Conservation (phyloP, 345 rosid species). For the Brassica nigra region DNA sequence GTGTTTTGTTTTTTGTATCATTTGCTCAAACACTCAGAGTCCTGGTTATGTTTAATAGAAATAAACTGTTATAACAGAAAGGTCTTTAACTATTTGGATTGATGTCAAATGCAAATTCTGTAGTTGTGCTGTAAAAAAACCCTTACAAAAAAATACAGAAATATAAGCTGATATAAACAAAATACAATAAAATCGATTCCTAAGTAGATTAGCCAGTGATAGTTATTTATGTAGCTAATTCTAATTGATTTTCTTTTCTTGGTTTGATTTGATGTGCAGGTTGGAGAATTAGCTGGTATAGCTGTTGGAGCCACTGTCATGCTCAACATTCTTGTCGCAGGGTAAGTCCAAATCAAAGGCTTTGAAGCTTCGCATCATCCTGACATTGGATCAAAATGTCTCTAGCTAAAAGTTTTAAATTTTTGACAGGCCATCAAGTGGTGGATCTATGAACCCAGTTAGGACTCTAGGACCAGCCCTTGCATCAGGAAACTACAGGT, state of each 20-base stretch:
- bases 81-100: not conserved
- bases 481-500: constrained; percentile 81
- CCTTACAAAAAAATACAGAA: not conserved
- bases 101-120: not conserved
- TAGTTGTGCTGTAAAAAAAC: not conserved
- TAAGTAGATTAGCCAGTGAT: not conserved
- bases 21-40: not conserved
- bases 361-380: not conserved
- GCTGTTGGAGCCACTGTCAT: constrained; percentile 98
- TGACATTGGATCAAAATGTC: not conserved
- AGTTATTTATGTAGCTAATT: not conserved
- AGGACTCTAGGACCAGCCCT: constrained; percentile 90
- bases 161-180: not conserved
- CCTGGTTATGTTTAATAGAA: not conserved
- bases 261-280: constrained; percentile 47
- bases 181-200: not conserved
- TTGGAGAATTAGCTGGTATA: constrained; percentile 95
- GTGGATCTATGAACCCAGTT: constrained; percentile 59
- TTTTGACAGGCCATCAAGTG: constrained; percentile 69
- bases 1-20: not conserved
- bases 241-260: not conserved
- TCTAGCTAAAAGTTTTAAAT: not conserved
- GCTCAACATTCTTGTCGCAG: constrained; percentile 94
- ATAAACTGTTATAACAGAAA: not conserved
- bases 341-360: constrained; percentile 44